Evolutionary conservation across 768 basidiomycete genomes (phyloP).

Genomic region (Pleurotus eryngii): DNA sequence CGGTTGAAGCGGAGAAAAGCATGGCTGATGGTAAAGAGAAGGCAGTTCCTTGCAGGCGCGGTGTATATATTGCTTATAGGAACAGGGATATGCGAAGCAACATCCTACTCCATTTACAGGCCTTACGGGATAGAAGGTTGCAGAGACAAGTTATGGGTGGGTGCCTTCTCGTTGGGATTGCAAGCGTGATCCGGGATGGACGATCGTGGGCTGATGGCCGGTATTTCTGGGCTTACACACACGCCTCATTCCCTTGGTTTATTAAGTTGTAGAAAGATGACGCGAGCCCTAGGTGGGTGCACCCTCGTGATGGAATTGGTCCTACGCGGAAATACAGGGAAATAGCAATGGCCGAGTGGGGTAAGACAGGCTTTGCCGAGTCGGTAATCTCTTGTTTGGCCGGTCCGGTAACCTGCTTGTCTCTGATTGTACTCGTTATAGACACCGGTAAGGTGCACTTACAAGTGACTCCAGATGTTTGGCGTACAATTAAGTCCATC

Average conservation of each 20-base stretch:
- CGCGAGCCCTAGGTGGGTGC: background rate
- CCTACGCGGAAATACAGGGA: background rate
- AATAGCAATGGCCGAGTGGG: background rate
- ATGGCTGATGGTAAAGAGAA: conserved; percentile 18
- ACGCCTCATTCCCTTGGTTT: conserved; percentile 2
- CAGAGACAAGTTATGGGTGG: background rate
- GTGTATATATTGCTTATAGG: conserved; percentile 5
- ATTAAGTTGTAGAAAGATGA: background rate
- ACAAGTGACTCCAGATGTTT: background rate
- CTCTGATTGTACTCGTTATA: conserved; percentile 6
- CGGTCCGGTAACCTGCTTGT: conserved; percentile 22
- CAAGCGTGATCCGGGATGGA: conserved; percentile 5
- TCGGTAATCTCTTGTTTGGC: conserved; percentile 18
- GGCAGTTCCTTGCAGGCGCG: background rate
- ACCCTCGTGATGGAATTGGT: background rate
- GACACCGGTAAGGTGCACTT: conserved; percentile 1
- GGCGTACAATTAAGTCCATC: background rate
- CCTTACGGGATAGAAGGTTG: conserved; percentile 6
- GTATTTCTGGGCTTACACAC: background rate
- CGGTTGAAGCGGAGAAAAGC: conserved; percentile 23
- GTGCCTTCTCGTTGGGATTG: conserved; percentile 2
- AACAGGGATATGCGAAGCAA: conserved; percentile 7
- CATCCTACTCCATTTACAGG: conserved; percentile 7
- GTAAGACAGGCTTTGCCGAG: conserved; percentile 7
- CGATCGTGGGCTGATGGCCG: conserved; percentile 6